Base-by-base conservation (phyloP, 1,139 yeast species). In the Yamadazyma atmosphaerica region DNA sequence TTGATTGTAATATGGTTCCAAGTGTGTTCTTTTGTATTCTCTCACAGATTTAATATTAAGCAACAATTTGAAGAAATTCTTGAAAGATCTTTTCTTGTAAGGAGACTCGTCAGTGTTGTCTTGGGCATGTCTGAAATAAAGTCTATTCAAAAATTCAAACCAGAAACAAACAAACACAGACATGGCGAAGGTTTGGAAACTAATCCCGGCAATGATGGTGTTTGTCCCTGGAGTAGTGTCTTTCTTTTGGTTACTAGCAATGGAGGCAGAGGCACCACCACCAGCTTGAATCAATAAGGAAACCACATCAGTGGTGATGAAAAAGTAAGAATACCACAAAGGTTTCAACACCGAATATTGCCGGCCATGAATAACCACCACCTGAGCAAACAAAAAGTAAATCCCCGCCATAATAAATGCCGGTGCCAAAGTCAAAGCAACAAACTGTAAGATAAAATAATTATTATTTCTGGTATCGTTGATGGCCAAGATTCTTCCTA, bases 321-420 rank as follows among this genome's bases (percentile, higher is more conserved):
- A 86, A 22, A 84, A 67, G 50, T 81, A 78, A 0, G 89, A 76
- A 58, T 88, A 89, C 59, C 77, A 73, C 80, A 85, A 79, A 3
- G 97, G 96, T 47, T 74, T 77, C 42, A 89, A 59, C 0, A 75
- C 54, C 1, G 94, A 79, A 51, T 66, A 81, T 31, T 70, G 59
- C 36, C 77, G 66, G 5, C 95, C 95, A 57, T 79, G 85, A 6
- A 86, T 67, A 37, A 84, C 79, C 33, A 85, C 79, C 45, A 85
- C 51, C 58, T 86, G 88, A 4, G 89, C 94, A 51, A 88, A 71
- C 37, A 83, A 63, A 52, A 79, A 86, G 61, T 89, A 89, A 7
- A 89, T 71, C 4, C 95, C 96, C 3, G 86, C 97, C 89, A 87
- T 86, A 38, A 86, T 72, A 58, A 90, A 88, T 5, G 92, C 92